Base-by-base conservation (phyloP, 768 basidiomycete species). In the Boletus rubroflammeus region DNA sequence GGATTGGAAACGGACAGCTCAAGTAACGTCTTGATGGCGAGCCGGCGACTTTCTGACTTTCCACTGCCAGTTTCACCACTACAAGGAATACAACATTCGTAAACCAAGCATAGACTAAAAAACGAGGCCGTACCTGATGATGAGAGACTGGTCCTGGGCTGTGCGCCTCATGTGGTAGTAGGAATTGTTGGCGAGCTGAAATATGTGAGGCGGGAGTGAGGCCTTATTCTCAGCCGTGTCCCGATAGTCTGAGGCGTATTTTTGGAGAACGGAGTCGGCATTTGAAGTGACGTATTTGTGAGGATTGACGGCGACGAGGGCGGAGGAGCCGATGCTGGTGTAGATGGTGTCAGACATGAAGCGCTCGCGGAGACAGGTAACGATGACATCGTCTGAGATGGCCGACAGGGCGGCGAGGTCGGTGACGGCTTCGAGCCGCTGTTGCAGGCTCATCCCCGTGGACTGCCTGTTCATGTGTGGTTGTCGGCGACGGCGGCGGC, bases 131-230 rank as follows among this genome's bases (percentile, higher is more conserved):
- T 69, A 95, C 95, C 77, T 90, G 60, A 98, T 79, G 25, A 98
- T 70, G 19, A 99, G 80, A 45, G 86, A 82, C 73, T 98, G 96
- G 71, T 99, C 96, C 76, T 96, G 92, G 1, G 84, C 81, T 0
- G 96, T 99, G 61, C 96, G 78, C 47, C 85, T 79, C 94, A 98
- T 96, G 72, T 98, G 93, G 69, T 94, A 98, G 73, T 95, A 98
- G 5, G 92, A 86, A 72, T 90, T 88, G 62, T 93, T 87, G 6
- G 92, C 90, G 44, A 93, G 78, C 64, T 94, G 88, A 69, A 97
- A 98, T 40, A 98, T 84, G 65, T 99, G 96, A 2, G 96, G 96
- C 32, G 85, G 81, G 2, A 85, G 76, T 9, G 72, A 69, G 47
- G 78, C 75, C 69, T 82, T 85, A 62, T 81, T 79, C 47, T 81